phyloP scores from a whole-genome alignment of 345 rosid genomes.

The Euphorbia tirucalli region DNA sequence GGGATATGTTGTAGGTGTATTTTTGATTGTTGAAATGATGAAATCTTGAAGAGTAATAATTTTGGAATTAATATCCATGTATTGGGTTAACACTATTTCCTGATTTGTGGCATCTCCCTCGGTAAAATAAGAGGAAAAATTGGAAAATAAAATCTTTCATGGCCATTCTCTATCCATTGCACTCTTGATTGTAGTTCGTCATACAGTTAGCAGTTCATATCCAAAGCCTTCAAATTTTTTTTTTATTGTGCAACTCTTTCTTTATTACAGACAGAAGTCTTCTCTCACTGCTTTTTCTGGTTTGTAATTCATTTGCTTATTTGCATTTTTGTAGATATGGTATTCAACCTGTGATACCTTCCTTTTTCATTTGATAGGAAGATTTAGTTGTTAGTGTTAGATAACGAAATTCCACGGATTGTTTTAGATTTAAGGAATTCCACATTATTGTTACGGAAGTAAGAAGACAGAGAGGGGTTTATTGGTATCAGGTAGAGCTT shows the following conservation, averaged over 20 bases:
- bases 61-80: background rate
- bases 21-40: background rate
- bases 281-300: background rate
- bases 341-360: background rate
- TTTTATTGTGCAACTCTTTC: background rate
- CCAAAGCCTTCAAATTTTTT: background rate
- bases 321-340: background rate
- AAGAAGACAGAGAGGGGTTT: background rate
- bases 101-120: background rate
- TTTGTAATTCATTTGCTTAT: background rate
- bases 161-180: no score
- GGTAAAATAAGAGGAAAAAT: background rate
- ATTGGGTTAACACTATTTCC: background rate
- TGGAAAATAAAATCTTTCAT: background rate
- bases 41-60: background rate
- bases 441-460: background rate
- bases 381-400: background rate
- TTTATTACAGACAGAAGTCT: background rate
- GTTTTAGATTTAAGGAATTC: background rate
- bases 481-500: background rate
- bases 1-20: background rate
- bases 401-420: background rate
- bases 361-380: background rate
- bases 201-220: background rate
- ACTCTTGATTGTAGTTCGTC: background rate